Evolutionary conservation across 768 basidiomycete species (phyloP), one percentile per base, ranked within the genome.

Genomic region (Rhizopogon vinicolor): DNA sequence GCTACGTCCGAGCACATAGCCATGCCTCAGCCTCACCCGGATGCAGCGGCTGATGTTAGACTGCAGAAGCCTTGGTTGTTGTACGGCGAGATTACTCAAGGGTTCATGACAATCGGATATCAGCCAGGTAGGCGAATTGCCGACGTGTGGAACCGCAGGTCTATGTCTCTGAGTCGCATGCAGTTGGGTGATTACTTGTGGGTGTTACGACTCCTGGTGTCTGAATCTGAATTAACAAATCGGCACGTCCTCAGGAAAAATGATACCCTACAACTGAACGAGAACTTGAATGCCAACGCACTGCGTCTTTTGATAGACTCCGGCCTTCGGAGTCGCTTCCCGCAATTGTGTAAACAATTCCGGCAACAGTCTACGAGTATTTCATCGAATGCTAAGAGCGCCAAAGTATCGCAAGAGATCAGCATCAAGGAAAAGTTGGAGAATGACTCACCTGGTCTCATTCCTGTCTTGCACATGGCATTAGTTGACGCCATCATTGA

Each of bases 1-100:
- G 53, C 58, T 9, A 8, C 28, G 28, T 62, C 62, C 29, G 59
- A 28, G 22, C 39, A 45, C 18, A 66, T 66, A 1, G 33, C 35
- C 1, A 49, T 59, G 41, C 46, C 60, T 19, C 46, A 60, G 14
- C 49, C 45, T 14, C n/a, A n/a, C n/a, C n/a, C n/a, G n/a, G n/a
- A n/a, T n/a, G n/a, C n/a, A n/a, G n/a, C n/a, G n/a, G n/a, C n/a
- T n/a, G n/a, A n/a, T n/a, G n/a, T n/a, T n/a, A n/a, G n/a, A n/a
- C n/a, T n/a, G n/a, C n/a, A n/a, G n/a, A n/a, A n/a, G 12, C 74
- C 74, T 1, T 62, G 53, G 41, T 63, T 80, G 0, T 54, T 80
- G 18, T 62, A 57, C 35, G 76, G 78, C 5, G 78, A 80, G 58
- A 72, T 71, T 1, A 25, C 53, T 2, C 76, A 78, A 57, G 78